phyloP scores from a whole-genome alignment of 495 filamentous ascomycete genomes.

The Hypoxylon fuscum region DNA sequence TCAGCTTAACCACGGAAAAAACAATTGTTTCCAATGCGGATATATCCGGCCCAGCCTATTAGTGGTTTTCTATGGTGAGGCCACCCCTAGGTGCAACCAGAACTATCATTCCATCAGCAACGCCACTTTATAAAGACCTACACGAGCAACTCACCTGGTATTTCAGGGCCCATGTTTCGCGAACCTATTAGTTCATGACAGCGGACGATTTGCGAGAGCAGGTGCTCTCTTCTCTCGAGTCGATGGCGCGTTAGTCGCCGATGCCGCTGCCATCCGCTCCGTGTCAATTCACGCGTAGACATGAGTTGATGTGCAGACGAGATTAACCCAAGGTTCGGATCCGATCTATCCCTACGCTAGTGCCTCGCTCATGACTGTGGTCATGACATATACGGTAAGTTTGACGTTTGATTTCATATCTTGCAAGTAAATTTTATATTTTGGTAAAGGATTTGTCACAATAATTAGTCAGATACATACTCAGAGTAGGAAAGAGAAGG shows the following conservation, averaged over 20 bases:
- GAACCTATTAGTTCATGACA: slow-evolving; percentile 13
- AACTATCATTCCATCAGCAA: background rate
- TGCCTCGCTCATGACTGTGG: slow-evolving; percentile 24
- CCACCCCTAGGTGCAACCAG: background rate
- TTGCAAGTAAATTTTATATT: slow-evolving; percentile 16
- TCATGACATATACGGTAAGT: slow-evolving; percentile 24
- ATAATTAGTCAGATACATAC: background rate
- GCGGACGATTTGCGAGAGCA: slow-evolving; percentile 11
- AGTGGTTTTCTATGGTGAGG: background rate
- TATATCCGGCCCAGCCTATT: background rate
- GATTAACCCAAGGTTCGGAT: background rate
- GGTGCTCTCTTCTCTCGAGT: slow-evolving; percentile 4
- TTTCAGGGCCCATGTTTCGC: background rate
- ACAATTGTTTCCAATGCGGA: background rate
- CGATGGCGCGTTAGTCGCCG: background rate
- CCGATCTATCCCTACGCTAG: slow-evolving; percentile 8
- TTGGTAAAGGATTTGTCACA: background rate
- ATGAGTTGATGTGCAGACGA: background rate
- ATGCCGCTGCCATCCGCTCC: slow-evolving; percentile 11
- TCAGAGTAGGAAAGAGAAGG: background rate
- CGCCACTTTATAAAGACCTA: background rate
- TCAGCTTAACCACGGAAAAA: no score
- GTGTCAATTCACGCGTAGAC: slow-evolving; percentile 28
- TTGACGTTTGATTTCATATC: slow-evolving; percentile 34
- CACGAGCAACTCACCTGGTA: slow-evolving; percentile 1